phyloP scores from a whole-genome alignment of 768 basidiomycete genomes.

The Podaxis sp. region DNA sequence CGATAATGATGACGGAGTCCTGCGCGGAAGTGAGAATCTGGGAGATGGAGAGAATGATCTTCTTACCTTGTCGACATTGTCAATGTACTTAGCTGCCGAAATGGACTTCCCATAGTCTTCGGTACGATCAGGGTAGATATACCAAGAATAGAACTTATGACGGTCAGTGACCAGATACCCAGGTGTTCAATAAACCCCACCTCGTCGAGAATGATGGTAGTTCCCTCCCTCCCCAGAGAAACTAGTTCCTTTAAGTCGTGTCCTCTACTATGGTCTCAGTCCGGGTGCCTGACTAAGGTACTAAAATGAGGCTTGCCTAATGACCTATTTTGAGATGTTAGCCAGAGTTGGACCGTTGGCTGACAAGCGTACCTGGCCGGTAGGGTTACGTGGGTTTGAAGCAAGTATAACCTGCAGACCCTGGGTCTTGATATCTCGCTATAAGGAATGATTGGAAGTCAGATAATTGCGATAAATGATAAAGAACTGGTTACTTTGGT shows the following conservation, averaged over 20 bases:
- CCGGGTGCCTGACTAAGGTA: not conserved
- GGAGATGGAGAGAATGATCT: constrained; percentile 2
- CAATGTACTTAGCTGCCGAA: constrained; percentile 80
- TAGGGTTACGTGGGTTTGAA: constrained; percentile 96
- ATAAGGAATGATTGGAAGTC: constrained; percentile 12
- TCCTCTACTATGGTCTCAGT: constrained; percentile 44
- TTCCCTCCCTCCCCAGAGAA: constrained; percentile 67
- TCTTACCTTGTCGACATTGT: constrained; percentile 77
- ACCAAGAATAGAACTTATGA: constrained; percentile 91
- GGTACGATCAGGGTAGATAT: constrained; percentile 82
- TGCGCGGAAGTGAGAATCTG: constrained; percentile 20
- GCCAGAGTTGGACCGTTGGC: not conserved
- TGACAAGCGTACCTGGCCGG: constrained; percentile 68
- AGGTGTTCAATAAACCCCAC: constrained; percentile 32
- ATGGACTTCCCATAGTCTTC: constrained; percentile 75
- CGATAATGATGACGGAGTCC: constrained; percentile 84
- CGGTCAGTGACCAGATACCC: not conserved
- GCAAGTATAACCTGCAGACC: constrained; percentile 84
- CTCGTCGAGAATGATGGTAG: constrained; percentile 85
- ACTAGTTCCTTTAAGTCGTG: constrained; percentile 83
- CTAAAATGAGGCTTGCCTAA: constrained; percentile 33
- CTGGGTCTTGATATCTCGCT: constrained; percentile 82
- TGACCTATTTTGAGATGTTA: constrained; percentile 40
- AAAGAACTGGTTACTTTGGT: constrained; percentile 54
- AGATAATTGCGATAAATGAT: constrained; percentile 35